Conservation (phyloP, 768 basidiomycete species). For the Lactarius trivialis region DNA sequence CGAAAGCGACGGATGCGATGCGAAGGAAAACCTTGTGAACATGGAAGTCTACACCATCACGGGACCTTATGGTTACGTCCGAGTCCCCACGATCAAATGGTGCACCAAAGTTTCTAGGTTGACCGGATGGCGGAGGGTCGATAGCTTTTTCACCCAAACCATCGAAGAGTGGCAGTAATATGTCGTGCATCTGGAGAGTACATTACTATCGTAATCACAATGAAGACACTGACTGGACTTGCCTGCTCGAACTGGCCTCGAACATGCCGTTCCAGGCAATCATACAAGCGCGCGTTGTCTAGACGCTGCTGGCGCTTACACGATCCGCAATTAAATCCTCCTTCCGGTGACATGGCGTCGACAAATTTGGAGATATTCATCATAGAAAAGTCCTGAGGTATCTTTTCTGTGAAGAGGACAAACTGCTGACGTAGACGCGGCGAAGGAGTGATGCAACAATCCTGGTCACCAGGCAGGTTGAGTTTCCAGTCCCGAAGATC, state of each 20-base stretch:
- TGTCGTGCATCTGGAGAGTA: neutral
- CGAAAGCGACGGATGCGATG: slow-evolving; percentile 53
- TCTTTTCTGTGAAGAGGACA: neutral
- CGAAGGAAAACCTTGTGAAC: slow-evolving; percentile 50
- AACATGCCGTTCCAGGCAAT: neutral
- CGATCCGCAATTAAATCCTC: neutral
- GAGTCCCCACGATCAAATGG: slow-evolving; percentile 11
- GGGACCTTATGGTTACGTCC: slow-evolving; percentile 49
- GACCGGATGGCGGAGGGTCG: neutral
- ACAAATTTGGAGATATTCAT: neutral
- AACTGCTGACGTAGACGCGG: neutral
- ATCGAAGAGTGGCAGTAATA: neutral
- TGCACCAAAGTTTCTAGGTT: neutral
- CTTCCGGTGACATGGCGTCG: neutral
- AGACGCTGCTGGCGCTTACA: neutral
- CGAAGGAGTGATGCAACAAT: neutral
- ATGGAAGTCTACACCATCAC: slow-evolving; percentile 45
- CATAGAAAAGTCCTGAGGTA: neutral
- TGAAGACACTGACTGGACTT: neutral
- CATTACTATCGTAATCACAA: neutral
- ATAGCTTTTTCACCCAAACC: neutral
- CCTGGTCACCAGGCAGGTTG: neutral
- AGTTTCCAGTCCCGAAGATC: too few species aligned
- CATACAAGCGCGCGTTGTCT: neutral
- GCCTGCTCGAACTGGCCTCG: neutral